Percentiles rank a stretch among this genome's conserved stretches.
phyloP scores from a whole-genome alignment of 305 asterid genomes.

The Fraxinus baroniana region DNA sequence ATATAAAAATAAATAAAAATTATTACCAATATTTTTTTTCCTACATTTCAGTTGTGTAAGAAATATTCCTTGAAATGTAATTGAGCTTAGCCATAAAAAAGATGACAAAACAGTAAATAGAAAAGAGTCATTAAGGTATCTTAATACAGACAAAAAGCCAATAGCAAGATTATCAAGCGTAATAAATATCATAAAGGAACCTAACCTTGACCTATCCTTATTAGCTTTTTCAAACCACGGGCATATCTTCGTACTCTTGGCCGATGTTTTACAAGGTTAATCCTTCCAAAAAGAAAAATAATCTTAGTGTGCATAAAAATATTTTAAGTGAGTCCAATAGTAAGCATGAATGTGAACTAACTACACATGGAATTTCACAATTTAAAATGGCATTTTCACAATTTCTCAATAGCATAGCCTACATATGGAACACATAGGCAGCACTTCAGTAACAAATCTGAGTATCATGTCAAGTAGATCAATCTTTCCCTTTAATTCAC shows the following conservation, averaged over 20 bases:
- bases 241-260: constrained; percentile 89
- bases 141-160: not conserved
- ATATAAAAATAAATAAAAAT: not conserved
- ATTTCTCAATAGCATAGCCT: constrained; percentile 12
- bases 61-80: constrained; percentile 6
- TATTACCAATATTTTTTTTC: not conserved
- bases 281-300: constrained; percentile 51
- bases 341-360: constrained; percentile 17
- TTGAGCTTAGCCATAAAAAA: not conserved
- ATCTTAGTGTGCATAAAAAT: constrained; percentile 21
- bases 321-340: constrained; percentile 16
- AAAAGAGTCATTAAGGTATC: not conserved
- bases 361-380: constrained; percentile 7
- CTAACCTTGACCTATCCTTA: constrained; percentile 96
- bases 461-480: constrained; percentile 3
- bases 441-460: constrained; percentile 2
- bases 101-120: constrained; percentile 13
- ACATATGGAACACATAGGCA: not conserved
- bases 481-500: constrained; percentile 1
- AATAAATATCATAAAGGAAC: constrained; percentile 7
- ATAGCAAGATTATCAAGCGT: constrained; percentile 12
- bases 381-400: constrained; percentile 12
- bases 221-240: constrained; percentile 71
- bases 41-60: not conserved
- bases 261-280: constrained; percentile 90